A percentile compares a stretch with the other conserved stretches of the same genome.
phyloP scores from a whole-genome alignment of 169 alveolate genomes.

The Hepatocystis sp. region DNA sequence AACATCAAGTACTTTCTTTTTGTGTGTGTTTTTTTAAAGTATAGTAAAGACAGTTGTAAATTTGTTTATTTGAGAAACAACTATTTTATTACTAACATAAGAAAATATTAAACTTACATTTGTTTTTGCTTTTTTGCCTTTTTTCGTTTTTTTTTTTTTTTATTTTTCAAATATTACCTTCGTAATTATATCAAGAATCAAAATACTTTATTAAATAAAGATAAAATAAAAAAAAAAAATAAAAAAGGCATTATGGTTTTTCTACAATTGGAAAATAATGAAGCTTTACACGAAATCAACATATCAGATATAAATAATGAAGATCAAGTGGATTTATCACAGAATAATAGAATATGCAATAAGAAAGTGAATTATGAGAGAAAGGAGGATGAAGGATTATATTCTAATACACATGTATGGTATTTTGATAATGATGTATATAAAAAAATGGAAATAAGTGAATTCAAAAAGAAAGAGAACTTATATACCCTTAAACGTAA shows the following conservation, averaged over 20 bases:
- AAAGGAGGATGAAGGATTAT: conserved; percentile 13
- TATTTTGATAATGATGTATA: conserved; percentile 39
- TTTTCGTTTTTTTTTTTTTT: too few relatives aligned
- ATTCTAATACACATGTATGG: conserved; percentile 56
- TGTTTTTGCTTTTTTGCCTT: too few relatives aligned
- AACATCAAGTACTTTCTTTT: background rate
- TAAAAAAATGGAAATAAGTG: conserved; percentile 52
- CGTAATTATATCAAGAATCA: background rate
- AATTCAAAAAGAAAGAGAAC: conserved; percentile 16
- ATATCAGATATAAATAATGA: conserved; percentile 39
- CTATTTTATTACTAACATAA: too few relatives aligned
- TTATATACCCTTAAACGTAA: conserved; percentile 38
- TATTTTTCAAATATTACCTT: background rate
- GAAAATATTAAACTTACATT: too few relatives aligned
- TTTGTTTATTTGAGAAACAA: too few relatives aligned
- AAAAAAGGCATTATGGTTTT: conserved; percentile 35
- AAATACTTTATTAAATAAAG: background rate
- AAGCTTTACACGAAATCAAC: conserved; percentile 36
- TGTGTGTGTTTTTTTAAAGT: conserved; percentile 1
- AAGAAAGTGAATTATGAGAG: background rate
- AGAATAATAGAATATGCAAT: background rate
- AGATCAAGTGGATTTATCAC: background rate
- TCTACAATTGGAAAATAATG: conserved; percentile 49
- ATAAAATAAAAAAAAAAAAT: background rate
- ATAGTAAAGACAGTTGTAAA: too few relatives aligned